A percentile compares a stretch with the other conserved stretches of the same genome.
Conservation (phyloP, 2,329 filamentous ascomycete species). For the Aspergillus arachidicola region DNA sequence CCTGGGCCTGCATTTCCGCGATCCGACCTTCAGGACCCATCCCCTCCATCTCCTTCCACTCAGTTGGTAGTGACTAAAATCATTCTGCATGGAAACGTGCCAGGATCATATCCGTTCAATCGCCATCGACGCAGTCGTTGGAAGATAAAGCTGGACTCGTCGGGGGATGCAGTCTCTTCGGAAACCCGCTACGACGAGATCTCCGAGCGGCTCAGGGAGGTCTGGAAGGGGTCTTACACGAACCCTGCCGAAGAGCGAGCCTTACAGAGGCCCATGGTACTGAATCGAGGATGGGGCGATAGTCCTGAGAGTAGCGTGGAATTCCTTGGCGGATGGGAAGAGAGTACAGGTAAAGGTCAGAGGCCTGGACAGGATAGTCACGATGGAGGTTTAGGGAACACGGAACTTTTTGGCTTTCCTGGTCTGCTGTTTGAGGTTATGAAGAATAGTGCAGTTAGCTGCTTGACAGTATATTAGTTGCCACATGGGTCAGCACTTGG, state of each 20-base stretch:
- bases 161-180: slow-evolving; percentile 61
- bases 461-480: slow-evolving; percentile 79
- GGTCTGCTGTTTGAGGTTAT: slow-evolving; percentile 94
- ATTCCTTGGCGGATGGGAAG: slow-evolving; percentile 82
- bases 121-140: slow-evolving; percentile 87
- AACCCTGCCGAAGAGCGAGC: slow-evolving; percentile 57
- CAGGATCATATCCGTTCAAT: slow-evolving; percentile 96
- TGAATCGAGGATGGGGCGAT: slow-evolving; percentile 89
- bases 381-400: slow-evolving; percentile 66
- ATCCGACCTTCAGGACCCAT: slow-evolving; percentile 36
- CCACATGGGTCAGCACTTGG: neutral
- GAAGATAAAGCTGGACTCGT: slow-evolving; percentile 63
- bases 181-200: slow-evolving; percentile 79
- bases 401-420: slow-evolving; percentile 89
- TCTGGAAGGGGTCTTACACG: slow-evolving; percentile 70
- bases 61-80: slow-evolving; percentile 85
- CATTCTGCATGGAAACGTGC: slow-evolving; percentile 92
- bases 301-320: slow-evolving; percentile 89
- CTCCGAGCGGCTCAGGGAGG: slow-evolving; percentile 66
- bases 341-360: slow-evolving; percentile 56
- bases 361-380: slow-evolving; percentile 46
- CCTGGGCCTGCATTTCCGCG: slow-evolving; percentile 67
- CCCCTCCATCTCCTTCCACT: slow-evolving; percentile 46
- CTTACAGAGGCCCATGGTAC: slow-evolving; percentile 70
- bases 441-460: slow-evolving; percentile 87